Percentiles rank a stretch among this genome's conserved stretches.
Conservation (phyloP, 1,284 basidiomycete genomes). For the Megacollybia platyphylla region DNA sequence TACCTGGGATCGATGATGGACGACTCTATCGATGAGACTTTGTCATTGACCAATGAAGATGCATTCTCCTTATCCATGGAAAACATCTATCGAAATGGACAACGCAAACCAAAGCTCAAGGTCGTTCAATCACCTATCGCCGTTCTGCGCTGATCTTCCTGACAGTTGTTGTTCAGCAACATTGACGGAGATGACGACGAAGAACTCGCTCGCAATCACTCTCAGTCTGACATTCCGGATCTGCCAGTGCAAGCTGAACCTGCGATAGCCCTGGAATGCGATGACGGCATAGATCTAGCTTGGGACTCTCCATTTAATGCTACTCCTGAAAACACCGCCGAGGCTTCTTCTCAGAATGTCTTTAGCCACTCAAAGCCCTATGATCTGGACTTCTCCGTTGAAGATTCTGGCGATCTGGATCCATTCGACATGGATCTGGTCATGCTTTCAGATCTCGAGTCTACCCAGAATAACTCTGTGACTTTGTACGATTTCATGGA, state of each 20-base stretch:
- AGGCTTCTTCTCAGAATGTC: neutral
- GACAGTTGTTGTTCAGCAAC: constrained; percentile 8
- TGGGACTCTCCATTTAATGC: neutral
- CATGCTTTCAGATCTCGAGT: neutral
- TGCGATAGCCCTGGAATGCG: neutral
- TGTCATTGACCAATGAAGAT: constrained; percentile 17
- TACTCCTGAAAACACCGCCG: neutral
- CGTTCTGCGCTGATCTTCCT: constrained; percentile 8
- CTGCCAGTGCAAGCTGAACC: neutral
- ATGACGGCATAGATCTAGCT: neutral
- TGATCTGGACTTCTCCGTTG: neutral
- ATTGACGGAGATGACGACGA: constrained; percentile 13
- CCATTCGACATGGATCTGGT: neutral
- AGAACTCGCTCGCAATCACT: constrained; percentile 12
- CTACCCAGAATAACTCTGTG: constrained; percentile 4
- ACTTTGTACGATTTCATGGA: no score
- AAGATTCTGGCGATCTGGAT: neutral
- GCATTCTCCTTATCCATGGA: constrained; percentile 33
- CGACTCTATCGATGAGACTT: neutral
- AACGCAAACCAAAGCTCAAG: constrained; percentile 37
- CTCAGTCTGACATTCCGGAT: neutral
- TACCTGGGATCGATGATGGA: constrained; percentile 8
- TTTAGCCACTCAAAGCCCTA: neutral
- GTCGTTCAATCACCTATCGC: constrained; percentile 16
- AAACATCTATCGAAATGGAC: constrained; percentile 26